Base-by-base conservation (phyloP, 768 basidiomycete genomes). In the Thelephora ganbajun region DNA sequence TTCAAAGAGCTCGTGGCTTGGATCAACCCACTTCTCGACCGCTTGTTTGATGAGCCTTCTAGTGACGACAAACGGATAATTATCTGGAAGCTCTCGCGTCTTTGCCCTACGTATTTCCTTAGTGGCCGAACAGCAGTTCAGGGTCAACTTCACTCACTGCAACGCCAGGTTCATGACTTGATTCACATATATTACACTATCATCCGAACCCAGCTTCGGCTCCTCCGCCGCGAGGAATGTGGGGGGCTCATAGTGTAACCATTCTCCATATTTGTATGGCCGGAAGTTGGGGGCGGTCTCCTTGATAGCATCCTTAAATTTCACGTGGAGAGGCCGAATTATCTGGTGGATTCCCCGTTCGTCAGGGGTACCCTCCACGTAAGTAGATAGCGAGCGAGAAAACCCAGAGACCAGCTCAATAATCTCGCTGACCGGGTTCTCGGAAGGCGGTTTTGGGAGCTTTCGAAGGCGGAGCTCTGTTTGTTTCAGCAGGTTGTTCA, bases 41-140 rank as follows among this genome's bases (percentile, higher is more conserved):
- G 77, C 57, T 0, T 59, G 48, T 2, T 54, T 46, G 45, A 86
- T 79, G 50, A 72, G 79, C 0, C 59, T 56, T 9, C 67, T 59
- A 43, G 77, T 73, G 0, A 85, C 77, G 0, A 77, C 63, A 50
- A 79, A 84, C 0, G 83, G 82, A 50, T 76, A 80, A 50, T 72
- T 70, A 12, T 74, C 78, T 0, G 82, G 83, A 0, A 86, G 69
- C 54, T 86, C 83, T 1, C 85, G 74, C 0, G 82, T 79, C 3
- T 78, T 70, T 1, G 83, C 74, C 18, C 85, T 87, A 48, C 11
- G 35, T 19, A 36, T 33, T 13, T 13, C 37, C 6, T 23, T 26
- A 9, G 44, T 20, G 22, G 14, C 20, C 39, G 3, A 41, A 18
- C 9, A 14, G 22, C 39, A 41, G 14, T 6, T 9, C 2, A 9